Base-by-base conservation (phyloP, 495 filamentous ascomycete species). In the Penicillium nucicola region DNA sequence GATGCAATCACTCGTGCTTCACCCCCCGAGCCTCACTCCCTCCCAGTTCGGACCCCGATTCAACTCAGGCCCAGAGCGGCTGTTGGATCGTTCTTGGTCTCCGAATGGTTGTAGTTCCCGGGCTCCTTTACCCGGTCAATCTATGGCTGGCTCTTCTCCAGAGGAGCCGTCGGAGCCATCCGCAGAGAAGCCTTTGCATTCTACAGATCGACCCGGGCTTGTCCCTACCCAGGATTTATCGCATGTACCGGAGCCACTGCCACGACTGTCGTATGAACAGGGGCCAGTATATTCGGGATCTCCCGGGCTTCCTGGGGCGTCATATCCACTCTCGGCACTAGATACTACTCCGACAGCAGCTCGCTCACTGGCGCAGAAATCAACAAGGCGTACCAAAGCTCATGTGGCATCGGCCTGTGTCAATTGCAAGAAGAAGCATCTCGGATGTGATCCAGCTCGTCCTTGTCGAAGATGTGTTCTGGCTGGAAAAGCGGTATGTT, bases 361-460 rank as follows among this genome's bases (percentile, higher is more conserved):
- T 35, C 67, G 75, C 22, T 56, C 68, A 37, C 55, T 75, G 35
- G 68, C 74, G 35, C 74, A 77, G 40, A 89, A 86, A 55, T 74
- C 85, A 6, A 88, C 90, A 13, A 81, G 91, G 55, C 88, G 92
- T 58, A 86, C 90, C 7, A 98, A 97, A 63, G 90, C 90, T 11
- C 93, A 98, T 74, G 93, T 98, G 40, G 90, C 92, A 31, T 96
- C 92, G 30, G 93, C 93, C 14, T 98, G 93, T 66, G 87, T 97
- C 48, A 95, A 96, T 61, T 98, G 93, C 75, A 97, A 97, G 67
- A 90, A 86, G 69, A 95, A 95, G 50, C 93, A 98, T 79, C 74
- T 98, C 52, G 84, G 84, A 30, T 89, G 86, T 63, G 86, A 89
- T 61, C 77, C 83, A 42, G 82, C 78, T 43, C 70, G 83, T 30